phyloP scores from a whole-genome alignment of 345 rosid species.

The Melaleuca alternifolia region DNA sequence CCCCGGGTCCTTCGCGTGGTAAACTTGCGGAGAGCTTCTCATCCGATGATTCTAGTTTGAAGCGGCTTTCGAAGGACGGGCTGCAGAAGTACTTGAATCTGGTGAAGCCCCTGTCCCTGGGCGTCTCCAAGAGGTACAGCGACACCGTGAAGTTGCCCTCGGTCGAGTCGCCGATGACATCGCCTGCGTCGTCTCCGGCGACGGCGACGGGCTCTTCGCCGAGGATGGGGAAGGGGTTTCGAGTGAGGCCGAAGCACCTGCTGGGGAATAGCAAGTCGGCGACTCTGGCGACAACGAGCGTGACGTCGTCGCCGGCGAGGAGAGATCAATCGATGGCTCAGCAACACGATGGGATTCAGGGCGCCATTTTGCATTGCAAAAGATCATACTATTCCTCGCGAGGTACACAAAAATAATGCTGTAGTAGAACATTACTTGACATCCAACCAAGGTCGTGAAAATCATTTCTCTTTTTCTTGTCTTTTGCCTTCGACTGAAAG shows the following conservation, averaged over 20 bases:
- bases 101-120: slow-evolving; percentile 15
- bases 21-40: not conserved
- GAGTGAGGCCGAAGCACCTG: slow-evolving; percentile 9
- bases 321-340: slow-evolving; percentile 25
- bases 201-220: not conserved
- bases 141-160: slow-evolving; percentile 10
- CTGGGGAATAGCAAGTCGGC: slow-evolving; percentile 24
- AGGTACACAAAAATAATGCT: not conserved
- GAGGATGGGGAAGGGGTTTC: slow-evolving; percentile 23
- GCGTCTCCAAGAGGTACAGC: slow-evolving; percentile 20
- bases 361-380: slow-evolving; percentile 45
- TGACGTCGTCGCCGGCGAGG: slow-evolving; percentile 15
- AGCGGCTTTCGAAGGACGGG: slow-evolving; percentile 5
- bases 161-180: slow-evolving; percentile 9
- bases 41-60: not conserved
- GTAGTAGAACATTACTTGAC: not conserved
- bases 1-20: not conserved
- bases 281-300: not conserved
- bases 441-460: not conserved
- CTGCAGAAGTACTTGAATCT: slow-evolving; percentile 5
- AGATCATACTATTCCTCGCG: slow-evolving; percentile 20
- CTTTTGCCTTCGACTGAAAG: not conserved
- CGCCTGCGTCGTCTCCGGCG: slow-evolving; percentile 29
- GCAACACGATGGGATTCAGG: slow-evolving; percentile 37
- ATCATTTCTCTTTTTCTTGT: not conserved